These are phyloP conservation scores for Coemansia sp. DNA, from an alignment of 192 early-diverging fungal species.

Conservation along the genomic window DNA sequence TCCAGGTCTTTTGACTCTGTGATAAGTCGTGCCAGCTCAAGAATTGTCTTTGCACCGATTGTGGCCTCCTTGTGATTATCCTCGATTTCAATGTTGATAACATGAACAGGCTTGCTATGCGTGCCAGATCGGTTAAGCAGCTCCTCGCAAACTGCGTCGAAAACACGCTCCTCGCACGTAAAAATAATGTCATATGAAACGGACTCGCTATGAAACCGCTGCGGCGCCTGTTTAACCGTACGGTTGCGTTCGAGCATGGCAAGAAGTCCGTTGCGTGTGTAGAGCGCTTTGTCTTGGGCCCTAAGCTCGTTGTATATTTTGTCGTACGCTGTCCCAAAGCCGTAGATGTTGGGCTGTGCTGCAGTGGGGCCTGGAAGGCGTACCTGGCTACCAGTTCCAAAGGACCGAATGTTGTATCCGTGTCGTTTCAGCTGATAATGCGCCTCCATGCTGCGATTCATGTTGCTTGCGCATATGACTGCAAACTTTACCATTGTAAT, in stretches of 20 bases:
- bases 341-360: slow-evolving; percentile 87
- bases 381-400: slow-evolving; percentile 88
- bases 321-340: slow-evolving; percentile 91
- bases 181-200: slow-evolving; percentile 88
- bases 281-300: slow-evolving; percentile 66
- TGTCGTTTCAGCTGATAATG: slow-evolving; percentile 74
- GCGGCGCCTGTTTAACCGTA: slow-evolving; percentile 86
- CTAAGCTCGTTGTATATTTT: slow-evolving; percentile 83
- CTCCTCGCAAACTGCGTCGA: slow-evolving; percentile 92
- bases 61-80: slow-evolving; percentile 90
- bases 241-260: slow-evolving; percentile 93
- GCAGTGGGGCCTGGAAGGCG: slow-evolving; percentile 85
- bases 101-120: slow-evolving; percentile 75
- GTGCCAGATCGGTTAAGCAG: slow-evolving; percentile 68
- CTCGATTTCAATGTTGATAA: slow-evolving; percentile 95
- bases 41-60: slow-evolving; percentile 80
- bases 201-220: slow-evolving; percentile 77
- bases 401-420: slow-evolving; percentile 84
- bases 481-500: slow-evolving; percentile 75
- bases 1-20: slow-evolving; percentile 68
- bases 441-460: slow-evolving; percentile 97
- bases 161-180: slow-evolving; percentile 95
- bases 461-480: slow-evolving; percentile 95
- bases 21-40: slow-evolving; percentile 71
- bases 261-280: slow-evolving; percentile 85